Evolutionary conservation across 2,329 filamentous ascomycete species (phyloP).

Genomic region (Fusarium albidum): DNA sequence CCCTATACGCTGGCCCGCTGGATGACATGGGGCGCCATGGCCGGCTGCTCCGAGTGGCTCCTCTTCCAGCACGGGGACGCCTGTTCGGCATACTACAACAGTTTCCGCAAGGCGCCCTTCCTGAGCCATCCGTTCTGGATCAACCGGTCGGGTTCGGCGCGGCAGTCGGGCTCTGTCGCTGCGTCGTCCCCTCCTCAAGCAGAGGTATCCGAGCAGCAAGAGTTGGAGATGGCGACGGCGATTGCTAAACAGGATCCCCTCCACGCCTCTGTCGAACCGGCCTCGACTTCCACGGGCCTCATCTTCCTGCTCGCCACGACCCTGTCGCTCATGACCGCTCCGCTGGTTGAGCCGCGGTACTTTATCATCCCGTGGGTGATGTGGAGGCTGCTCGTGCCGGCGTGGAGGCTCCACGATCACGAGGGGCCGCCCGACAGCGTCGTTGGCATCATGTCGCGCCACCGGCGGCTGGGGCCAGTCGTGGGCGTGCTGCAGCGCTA

Average conservation of each 20-base stretch:
- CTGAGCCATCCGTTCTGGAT: conserved; percentile 42
- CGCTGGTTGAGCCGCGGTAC: conserved; percentile 93
- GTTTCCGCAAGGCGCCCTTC: conserved; percentile 27
- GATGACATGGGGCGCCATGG: conserved; percentile 71
- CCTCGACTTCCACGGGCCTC: conserved; percentile 60
- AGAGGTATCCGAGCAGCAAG: conserved; percentile 5
- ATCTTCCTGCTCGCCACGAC: conserved; percentile 73
- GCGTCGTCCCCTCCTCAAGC: conserved; percentile 5
- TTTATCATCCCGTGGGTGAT: conserved; percentile 96
- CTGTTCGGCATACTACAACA: conserved; percentile 26
- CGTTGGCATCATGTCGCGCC: conserved; percentile 1
- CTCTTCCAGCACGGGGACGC: conserved; percentile 7
- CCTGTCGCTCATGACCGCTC: conserved; percentile 84
- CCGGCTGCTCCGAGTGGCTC: conserved; percentile 48
- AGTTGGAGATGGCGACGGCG: conserved; percentile 13
- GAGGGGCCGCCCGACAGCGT: neutral
- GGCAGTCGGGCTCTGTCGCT: conserved; percentile 23
- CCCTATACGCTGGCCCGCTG: conserved; percentile 77
- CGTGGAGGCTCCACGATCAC: conserved; percentile 46
- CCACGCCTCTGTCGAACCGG: conserved; percentile 41
- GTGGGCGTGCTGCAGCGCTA: conserved; percentile 32
- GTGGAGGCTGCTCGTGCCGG: conserved; percentile 83
- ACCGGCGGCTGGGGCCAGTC: conserved; percentile 2
- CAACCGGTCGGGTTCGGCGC: conserved; percentile 1
- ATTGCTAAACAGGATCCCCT: conserved; percentile 40